phyloP scores from a whole-genome alignment of 257 asterid genomes.

The Solanum piurae region DNA sequence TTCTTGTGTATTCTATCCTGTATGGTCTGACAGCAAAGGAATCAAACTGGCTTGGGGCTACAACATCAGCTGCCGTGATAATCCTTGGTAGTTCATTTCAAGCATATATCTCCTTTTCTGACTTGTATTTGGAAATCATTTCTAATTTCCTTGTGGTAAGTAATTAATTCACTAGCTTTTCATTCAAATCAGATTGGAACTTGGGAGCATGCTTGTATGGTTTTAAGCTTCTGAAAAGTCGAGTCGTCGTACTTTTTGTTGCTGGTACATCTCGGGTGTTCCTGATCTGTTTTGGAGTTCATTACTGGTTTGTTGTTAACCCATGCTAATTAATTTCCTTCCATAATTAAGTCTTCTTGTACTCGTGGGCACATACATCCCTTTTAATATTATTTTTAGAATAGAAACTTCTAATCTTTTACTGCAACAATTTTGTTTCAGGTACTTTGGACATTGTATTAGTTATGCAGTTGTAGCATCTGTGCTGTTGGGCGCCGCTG shows the following conservation, averaged over 20 bases:
- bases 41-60: conserved; percentile 97
- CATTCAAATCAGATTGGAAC: conserved; percentile 72
- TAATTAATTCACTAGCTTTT: not conserved
- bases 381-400: not conserved
- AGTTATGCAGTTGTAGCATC: conserved; percentile 97
- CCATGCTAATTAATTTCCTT: not conserved
- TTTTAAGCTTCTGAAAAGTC: conserved; percentile 85
- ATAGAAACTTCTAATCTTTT: not conserved
- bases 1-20: conserved; percentile 80
- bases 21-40: conserved; percentile 98
- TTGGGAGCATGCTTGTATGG: conserved; percentile 97
- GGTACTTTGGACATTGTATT: conserved; percentile 94
- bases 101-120: not conserved
- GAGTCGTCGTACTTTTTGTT: conserved; percentile 80
- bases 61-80: conserved; percentile 88
- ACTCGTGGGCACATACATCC: not conserved
- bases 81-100: conserved; percentile 65
- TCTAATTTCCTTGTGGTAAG: not conserved
- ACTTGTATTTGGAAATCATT: not conserved
- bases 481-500: conserved; percentile 96
- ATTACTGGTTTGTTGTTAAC: conserved; percentile 66
- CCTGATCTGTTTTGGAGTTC: conserved; percentile 96
- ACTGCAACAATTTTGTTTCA: conserved; percentile 17
- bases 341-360: not conserved
- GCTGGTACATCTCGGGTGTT: conserved; percentile 89